Base-by-base conservation (phyloP, 805 yeast species). In the Kodamaea hsintzibuensis region DNA sequence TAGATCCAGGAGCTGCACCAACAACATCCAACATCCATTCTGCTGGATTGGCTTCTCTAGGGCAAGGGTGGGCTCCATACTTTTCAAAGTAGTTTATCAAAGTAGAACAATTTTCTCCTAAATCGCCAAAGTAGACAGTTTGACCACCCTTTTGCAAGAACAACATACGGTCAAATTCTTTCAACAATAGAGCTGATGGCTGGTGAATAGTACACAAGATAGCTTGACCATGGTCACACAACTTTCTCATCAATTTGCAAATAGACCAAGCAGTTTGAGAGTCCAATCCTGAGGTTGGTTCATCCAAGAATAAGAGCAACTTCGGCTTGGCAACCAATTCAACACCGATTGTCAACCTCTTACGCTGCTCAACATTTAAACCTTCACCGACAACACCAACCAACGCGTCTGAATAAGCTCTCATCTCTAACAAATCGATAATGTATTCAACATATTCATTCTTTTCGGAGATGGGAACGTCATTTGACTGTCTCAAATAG, bases 21-120 rank as follows among this genome's bases (percentile, higher is more conserved):
- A 86, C 87, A 57, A 85, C 88, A 57, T 88, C 88, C 70, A 91
- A 76, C 96, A 91, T 91, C 95, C 96, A 91, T 73, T 90, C 96
- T 12, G 75, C 76, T 7, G 76, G 76, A 55, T 71, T 71, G 10
- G 76, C 72, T 59, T 70, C 72, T 25, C 56, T 51, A 12, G 76
- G 76, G 63, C 77, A 72, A 43, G 65, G 64, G 47, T 65, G 70
- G n/a, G 76, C 72, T 5, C 76, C 78, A 55, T 73, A 60, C 47
- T 62, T 60, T 59, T 73, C 73, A 55, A 74, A 74, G 61, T 73
- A 73, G 48, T 61, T 47, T 45, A 71, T 60, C 56, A 72, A 62
- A 5, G 67, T 56, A 16, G 52, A 54, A n/a, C 74, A 64, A 61
- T 60, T 59, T 19, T 61, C 57, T 53, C 78, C 73, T 64, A 75